Evolutionary conservation across 768 basidiomycete species (phyloP).

Genomic region (Tulasnella sp.): DNA sequence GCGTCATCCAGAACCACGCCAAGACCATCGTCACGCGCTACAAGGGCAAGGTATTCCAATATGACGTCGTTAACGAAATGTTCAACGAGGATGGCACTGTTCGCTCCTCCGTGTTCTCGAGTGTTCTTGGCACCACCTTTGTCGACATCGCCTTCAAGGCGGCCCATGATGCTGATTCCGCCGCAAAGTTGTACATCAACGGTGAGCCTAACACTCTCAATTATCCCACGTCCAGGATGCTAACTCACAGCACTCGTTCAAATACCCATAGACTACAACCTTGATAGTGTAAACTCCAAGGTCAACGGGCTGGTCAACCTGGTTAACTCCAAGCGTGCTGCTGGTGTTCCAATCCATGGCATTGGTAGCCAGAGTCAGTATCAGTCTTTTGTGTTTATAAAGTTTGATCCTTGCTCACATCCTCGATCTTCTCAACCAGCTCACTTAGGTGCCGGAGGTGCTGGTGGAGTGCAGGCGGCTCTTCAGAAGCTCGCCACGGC

Average conservation of each 20-base stretch:
- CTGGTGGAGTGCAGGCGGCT: conserved; percentile 3
- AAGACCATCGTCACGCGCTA: conserved; percentile 23
- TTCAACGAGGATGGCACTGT: conserved; percentile 52
- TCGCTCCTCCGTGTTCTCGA: conserved; percentile 42
- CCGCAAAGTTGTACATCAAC: conserved; percentile 33
- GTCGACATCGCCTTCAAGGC: conserved; percentile 52
- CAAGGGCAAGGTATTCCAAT: conserved; percentile 25
- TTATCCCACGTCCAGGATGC: neutral
- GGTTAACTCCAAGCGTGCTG: neutral
- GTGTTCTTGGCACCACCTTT: conserved; percentile 48
- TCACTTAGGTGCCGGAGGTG: conserved; percentile 13
- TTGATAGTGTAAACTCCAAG: conserved; percentile 7
- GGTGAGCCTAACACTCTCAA: neutral
- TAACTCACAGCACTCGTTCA: no score
- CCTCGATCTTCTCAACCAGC: neutral
- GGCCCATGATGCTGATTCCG: conserved; percentile 49
- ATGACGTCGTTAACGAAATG: conserved; percentile 39
- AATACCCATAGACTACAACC: conserved; percentile 9
- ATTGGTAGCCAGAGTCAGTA: conserved; percentile 8
- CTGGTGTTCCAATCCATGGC: conserved; percentile 17
- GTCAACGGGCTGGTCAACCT: conserved; percentile 4
- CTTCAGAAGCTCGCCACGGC: conserved; percentile 6
- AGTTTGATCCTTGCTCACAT: neutral
- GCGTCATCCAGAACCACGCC: conserved; percentile 29
- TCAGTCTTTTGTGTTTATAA: neutral